A percentile compares a stretch with the other conserved stretches of the same genome.
Conservation (phyloP, 805 yeast genomes). For the Candida palmyrensis region DNA sequence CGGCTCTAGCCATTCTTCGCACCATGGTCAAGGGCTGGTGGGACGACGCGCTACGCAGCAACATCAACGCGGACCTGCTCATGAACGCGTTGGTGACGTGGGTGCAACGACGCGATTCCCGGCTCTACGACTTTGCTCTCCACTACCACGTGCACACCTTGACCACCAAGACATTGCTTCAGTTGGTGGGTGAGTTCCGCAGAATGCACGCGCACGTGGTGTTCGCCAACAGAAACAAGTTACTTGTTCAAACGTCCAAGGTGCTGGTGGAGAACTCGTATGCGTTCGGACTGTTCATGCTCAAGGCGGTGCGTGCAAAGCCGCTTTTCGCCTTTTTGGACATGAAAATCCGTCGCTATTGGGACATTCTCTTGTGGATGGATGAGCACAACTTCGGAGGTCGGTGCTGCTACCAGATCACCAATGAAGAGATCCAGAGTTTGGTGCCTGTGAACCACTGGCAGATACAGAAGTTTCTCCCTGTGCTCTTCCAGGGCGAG, state of each 20-base stretch:
- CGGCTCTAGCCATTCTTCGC: constrained; percentile 68
- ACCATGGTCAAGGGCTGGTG: constrained; percentile 84
- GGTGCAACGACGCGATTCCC: constrained; percentile 76
- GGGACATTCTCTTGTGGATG: constrained; percentile 97
- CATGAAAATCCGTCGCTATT: constrained; percentile 64
- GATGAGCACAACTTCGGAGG: constrained; percentile 88
- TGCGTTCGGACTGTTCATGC: constrained; percentile 82
- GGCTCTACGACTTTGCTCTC: constrained; percentile 69
- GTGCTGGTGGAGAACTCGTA: constrained; percentile 79
- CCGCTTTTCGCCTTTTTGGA: constrained; percentile 83
- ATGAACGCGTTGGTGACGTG: constrained; percentile 78
- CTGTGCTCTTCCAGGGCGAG: constrained; percentile 70
- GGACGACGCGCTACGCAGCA: constrained; percentile 75
- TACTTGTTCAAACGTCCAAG: constrained; percentile 71
- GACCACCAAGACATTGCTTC: constrained; percentile 76
- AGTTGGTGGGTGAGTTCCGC: constrained; percentile 72
- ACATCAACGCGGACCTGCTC: constrained; percentile 74
- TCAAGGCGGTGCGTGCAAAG: constrained; percentile 71
- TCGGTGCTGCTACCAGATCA: constrained; percentile 42
- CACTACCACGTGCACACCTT: constrained; percentile 86
- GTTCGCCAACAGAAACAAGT: constrained; percentile 72
- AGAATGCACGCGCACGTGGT: constrained; percentile 75
- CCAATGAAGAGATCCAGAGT: constrained; percentile 39
- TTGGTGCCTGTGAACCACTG: constrained; percentile 57
- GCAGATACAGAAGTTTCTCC: constrained; percentile 75